phyloP scores from a whole-genome alignment of 208 protist genomes.

The Acanthamoeba castellanii region DNA sequence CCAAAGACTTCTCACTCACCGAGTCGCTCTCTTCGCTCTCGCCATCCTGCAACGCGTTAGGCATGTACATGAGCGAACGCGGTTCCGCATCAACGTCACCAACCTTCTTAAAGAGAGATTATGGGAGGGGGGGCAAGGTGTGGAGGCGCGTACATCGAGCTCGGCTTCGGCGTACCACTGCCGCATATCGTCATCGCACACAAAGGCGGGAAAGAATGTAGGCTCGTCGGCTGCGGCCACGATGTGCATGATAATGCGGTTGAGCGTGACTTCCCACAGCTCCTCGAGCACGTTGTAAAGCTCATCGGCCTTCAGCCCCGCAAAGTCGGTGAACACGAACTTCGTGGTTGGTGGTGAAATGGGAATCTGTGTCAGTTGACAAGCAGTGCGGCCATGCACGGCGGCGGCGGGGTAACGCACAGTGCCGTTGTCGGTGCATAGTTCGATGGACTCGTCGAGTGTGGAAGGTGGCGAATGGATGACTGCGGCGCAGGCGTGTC shows the following conservation, averaged over 20 bases:
- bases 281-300: slow-evolving; percentile 42
- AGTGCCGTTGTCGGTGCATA: slow-evolving; percentile 66
- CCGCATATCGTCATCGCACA: slow-evolving; percentile 32
- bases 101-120: no score
- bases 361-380: background rate
- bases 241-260: slow-evolving; percentile 56
- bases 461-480: background rate
- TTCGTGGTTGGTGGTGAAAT: background rate
- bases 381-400: background rate
- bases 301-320: slow-evolving; percentile 41
- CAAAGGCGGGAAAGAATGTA: slow-evolving; percentile 57
- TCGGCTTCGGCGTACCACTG: slow-evolving; percentile 53
- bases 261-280: slow-evolving; percentile 65
- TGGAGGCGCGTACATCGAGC: background rate
- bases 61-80: no score
- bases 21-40: background rate
- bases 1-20: background rate
- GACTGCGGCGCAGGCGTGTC: background rate
- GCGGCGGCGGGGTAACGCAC: background rate
- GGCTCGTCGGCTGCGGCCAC: slow-evolving; percentile 44
- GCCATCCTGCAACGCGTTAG: background rate
- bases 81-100: no score
- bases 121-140: no score
- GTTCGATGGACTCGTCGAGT: slow-evolving; percentile 45
- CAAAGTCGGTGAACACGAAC: slow-evolving; percentile 73